phyloP scores from a whole-genome alignment of 208 protist genomes.

The Leishmania lainsoni region DNA sequence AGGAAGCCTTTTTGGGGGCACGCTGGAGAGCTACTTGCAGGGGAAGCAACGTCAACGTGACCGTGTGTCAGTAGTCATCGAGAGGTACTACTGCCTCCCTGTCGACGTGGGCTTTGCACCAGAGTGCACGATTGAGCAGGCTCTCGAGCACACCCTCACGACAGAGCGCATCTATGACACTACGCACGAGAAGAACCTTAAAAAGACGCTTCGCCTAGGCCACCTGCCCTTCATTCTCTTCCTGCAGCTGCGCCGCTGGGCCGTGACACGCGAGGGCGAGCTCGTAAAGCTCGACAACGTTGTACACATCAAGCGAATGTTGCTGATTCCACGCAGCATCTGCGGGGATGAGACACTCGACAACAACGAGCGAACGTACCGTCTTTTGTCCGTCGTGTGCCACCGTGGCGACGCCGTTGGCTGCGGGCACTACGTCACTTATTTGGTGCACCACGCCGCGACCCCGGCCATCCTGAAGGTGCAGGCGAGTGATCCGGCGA shows the following conservation, averaged over 20 bases:
- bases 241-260: conserved; percentile 80
- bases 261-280: conserved; percentile 81
- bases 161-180: conserved; percentile 68
- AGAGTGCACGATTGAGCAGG: conserved; percentile 71
- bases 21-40: conserved; percentile 71
- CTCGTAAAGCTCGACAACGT: conserved; percentile 85
- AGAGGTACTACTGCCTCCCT: conserved; percentile 65
- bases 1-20: conserved; percentile 63
- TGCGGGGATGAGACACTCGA: conserved; percentile 49
- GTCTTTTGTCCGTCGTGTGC: conserved; percentile 64
- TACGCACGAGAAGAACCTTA: conserved; percentile 52
- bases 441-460: conserved; percentile 55
- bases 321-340: conserved; percentile 61
- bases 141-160: conserved; percentile 61
- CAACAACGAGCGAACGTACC: conserved; percentile 57
- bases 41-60: conserved; percentile 57
- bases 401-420: conserved; percentile 61
- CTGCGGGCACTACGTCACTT: conserved; percentile 83
- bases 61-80: conserved; percentile 64
- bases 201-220: conserved; percentile 62
- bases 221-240: conserved; percentile 67
- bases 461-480: conserved; percentile 30
- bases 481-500: conserved; percentile 4
- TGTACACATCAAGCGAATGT: conserved; percentile 50
- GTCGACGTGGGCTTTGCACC: conserved; percentile 68